These are phyloP conservation scores for Mycena venus DNA, from an alignment of 768 basidiomycete species.

Conservation along the genomic window DNA sequence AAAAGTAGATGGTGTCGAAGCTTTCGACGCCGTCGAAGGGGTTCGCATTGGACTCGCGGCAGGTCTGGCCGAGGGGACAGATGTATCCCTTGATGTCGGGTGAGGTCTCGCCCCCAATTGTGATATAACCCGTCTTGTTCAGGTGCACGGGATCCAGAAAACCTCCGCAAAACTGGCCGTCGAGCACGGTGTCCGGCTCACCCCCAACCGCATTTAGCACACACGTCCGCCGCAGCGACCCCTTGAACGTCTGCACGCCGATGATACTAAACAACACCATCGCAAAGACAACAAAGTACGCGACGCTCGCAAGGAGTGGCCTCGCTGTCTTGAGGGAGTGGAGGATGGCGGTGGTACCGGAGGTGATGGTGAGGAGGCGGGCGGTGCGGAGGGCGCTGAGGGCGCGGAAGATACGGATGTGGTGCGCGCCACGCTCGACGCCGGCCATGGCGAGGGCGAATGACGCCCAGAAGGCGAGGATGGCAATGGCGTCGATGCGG, in stretches of 20 bases:
- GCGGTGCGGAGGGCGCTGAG: slow-evolving; percentile 88
- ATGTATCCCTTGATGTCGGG: slow-evolving; percentile 81
- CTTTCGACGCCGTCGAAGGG: slow-evolving; percentile 76
- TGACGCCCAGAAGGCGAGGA: slow-evolving; percentile 88
- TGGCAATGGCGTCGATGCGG: slow-evolving; percentile 89
- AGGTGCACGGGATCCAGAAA: slow-evolving; percentile 75
- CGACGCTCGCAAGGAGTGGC: slow-evolving; percentile 90
- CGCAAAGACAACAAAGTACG: slow-evolving; percentile 93
- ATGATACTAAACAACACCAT: slow-evolving; percentile 92
- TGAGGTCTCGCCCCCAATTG: slow-evolving; percentile 42
- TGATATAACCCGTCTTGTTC: slow-evolving; percentile 53
- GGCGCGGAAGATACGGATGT: slow-evolving; percentile 91
- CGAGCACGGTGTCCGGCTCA: slow-evolving; percentile 59
- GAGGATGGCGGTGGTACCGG: slow-evolving; percentile 95
- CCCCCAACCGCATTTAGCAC: slow-evolving; percentile 68
- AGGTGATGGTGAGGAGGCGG: slow-evolving; percentile 87
- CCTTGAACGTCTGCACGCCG: slow-evolving; percentile 94
- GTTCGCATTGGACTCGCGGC: slow-evolving; percentile 82
- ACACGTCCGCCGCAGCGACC: slow-evolving; percentile 80
- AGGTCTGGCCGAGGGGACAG: slow-evolving; percentile 89
- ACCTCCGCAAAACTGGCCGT: slow-evolving; percentile 83
- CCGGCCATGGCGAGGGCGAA: slow-evolving; percentile 81
- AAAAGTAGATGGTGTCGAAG: slow-evolving; percentile 90
- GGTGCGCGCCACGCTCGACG: slow-evolving; percentile 73
- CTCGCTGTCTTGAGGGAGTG: slow-evolving; percentile 91